Evolutionary conservation across 345 rosid genomes (phyloP).

Genomic region (Populus simonii): DNA sequence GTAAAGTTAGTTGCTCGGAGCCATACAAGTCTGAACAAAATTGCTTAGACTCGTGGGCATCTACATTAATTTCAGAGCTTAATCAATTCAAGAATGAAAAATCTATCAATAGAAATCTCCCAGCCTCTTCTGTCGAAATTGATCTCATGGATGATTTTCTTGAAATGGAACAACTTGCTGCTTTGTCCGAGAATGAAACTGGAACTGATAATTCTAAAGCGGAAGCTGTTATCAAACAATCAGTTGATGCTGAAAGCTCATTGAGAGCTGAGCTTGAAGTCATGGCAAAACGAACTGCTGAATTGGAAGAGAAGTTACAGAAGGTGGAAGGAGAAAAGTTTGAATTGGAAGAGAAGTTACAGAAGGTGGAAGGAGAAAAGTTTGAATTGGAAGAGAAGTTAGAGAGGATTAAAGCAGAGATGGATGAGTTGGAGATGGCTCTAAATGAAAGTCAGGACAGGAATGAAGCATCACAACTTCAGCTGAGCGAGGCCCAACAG

Average conservation of each 20-base stretch:
- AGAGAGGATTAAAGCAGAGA: conserved; percentile 37
- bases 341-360: conserved; percentile 18
- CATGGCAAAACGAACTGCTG: conserved; percentile 31
- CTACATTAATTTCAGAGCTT: conserved; percentile 34
- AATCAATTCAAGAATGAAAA: conserved; percentile 40
- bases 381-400: conserved; percentile 46
- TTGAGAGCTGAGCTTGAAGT: conserved; percentile 51
- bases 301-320: conserved; percentile 37
- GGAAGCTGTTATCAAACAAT: conserved; percentile 30
- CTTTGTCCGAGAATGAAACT: conserved; percentile 50
- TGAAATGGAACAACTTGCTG: conserved; percentile 80
- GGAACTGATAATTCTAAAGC: conserved; percentile 32
- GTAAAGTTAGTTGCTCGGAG: conserved; percentile 25
- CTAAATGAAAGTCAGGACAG: conserved; percentile 42
- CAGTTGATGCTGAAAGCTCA: conserved; percentile 31
- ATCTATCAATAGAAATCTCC: conserved; percentile 23
- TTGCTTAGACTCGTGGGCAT: conserved; percentile 36
- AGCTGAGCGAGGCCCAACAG: conserved; percentile 45
- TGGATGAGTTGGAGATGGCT: conserved; percentile 53
- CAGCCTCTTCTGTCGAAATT: conserved; percentile 44
- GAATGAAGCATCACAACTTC: conserved; percentile 29
- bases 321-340: conserved; percentile 27
- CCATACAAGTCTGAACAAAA: conserved; percentile 26
- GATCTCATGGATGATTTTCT: conserved; percentile 96
- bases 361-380: conserved; percentile 16